Evolutionary conservation across 2,329 filamentous ascomycete species (phyloP).

Genomic region (Verticillium tricorpus): DNA sequence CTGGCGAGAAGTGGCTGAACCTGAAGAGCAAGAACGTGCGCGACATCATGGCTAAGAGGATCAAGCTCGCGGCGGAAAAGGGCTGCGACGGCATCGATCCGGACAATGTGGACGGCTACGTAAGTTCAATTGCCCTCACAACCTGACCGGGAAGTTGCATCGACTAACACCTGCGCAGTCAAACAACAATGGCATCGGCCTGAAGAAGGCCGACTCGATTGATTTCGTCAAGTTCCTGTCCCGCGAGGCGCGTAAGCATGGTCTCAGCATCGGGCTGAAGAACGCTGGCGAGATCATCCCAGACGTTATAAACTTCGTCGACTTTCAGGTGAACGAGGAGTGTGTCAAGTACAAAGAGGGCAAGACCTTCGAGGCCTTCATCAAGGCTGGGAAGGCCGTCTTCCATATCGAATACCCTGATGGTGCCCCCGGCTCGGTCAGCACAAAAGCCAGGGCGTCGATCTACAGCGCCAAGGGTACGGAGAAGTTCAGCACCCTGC

Average conservation of each 20-base stretch:
- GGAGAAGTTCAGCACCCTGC: constrained; percentile 54
- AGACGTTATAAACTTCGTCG: constrained; percentile 40
- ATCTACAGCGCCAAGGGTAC: constrained; percentile 42
- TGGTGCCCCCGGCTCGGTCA: constrained; percentile 32
- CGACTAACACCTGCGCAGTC: constrained; percentile 23
- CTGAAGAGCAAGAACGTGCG: constrained; percentile 54
- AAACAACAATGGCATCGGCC: constrained; percentile 57
- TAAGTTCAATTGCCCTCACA: constrained; percentile 23
- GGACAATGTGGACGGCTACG: constrained; percentile 66
- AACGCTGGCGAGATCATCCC: constrained; percentile 59
- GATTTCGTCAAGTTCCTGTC: constrained; percentile 60
- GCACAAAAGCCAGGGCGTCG: constrained; percentile 22
- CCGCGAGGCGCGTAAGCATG: constrained; percentile 42
- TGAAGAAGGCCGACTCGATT: constrained; percentile 53
- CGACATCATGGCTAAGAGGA: constrained; percentile 57
- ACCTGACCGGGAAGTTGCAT: background rate
- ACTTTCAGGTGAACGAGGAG: constrained; percentile 68
- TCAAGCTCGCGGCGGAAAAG: constrained; percentile 56
- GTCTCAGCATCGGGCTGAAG: constrained; percentile 63
- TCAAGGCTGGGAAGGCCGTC: constrained; percentile 59
- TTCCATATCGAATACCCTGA: constrained; percentile 70
- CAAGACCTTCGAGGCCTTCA: constrained; percentile 51
- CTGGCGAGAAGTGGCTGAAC: constrained; percentile 63
- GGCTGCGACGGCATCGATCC: constrained; percentile 67
- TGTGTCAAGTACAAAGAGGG: constrained; percentile 60